phyloP scores from a whole-genome alignment of 169 alveolate species.

The Theileria luwenshuni region DNA sequence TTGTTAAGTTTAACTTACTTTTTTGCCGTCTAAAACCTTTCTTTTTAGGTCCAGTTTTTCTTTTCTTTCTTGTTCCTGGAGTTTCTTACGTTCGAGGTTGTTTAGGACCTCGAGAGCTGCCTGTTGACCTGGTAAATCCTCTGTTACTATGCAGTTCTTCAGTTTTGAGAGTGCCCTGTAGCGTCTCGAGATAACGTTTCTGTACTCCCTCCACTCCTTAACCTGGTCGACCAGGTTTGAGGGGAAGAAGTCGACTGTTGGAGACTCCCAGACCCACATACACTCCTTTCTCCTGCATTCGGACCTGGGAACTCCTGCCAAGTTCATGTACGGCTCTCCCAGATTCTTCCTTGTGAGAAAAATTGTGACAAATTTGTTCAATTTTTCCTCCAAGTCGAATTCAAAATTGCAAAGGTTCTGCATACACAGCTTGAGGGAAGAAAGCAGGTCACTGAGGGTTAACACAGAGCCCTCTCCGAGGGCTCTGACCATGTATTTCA shows the following conservation, averaged over 20 bases:
- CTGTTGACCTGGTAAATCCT: slow-evolving; percentile 19
- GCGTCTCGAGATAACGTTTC: slow-evolving; percentile 54
- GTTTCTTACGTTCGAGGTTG: slow-evolving; percentile 40
- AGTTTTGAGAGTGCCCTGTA: slow-evolving; percentile 47
- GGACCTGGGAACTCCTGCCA: slow-evolving; percentile 11
- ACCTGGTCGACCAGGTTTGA: slow-evolving; percentile 26
- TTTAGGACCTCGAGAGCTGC: slow-evolving; percentile 48
- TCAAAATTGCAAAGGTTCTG: slow-evolving; percentile 15
- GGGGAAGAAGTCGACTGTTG: slow-evolving; percentile 54
- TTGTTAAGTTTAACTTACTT: slow-evolving; percentile 9
- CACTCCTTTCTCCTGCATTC: slow-evolving; percentile 49
- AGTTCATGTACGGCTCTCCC: slow-evolving; percentile 42
- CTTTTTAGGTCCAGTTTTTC: slow-evolving; percentile 39
- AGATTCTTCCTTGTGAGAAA: slow-evolving; percentile 42
- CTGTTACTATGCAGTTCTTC: slow-evolving; percentile 28
- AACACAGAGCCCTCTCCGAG: slow-evolving; percentile 57
- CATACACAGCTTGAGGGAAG: slow-evolving; percentile 21
- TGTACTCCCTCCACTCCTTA: slow-evolving; percentile 41
- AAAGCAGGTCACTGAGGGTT: slow-evolving; percentile 20
- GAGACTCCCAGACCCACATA: slow-evolving; percentile 69
- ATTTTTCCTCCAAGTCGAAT: slow-evolving; percentile 12
- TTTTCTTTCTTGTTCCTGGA: slow-evolving; percentile 44
- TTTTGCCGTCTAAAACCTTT: slow-evolving; percentile 7
- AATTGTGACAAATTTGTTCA: slow-evolving; percentile 23
- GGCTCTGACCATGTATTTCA: slow-evolving; percentile 45